Base-by-base conservation (phyloP, 805 yeast species). In the Lachancea dasiensis region DNA sequence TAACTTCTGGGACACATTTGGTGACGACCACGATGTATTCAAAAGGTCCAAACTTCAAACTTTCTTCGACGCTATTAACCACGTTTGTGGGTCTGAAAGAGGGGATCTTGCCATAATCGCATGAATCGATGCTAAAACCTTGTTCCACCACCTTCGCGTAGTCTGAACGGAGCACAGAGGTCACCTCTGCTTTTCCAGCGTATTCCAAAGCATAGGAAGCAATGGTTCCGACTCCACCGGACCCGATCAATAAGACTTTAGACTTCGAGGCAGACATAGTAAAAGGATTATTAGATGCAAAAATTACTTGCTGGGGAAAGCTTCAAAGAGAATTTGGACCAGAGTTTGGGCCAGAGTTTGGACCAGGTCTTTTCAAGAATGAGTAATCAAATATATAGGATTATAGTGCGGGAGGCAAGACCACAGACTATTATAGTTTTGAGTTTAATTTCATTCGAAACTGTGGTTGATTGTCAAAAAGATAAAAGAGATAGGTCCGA, bases 141-240 rank as follows among this genome's bases (percentile, higher is more conserved):
- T 60, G 52, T 21, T 61, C 56, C 13, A 46, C 47, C 27, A 77
- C 75, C 7, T 46, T 44, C 7, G 72, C 70, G 55, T 75, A 80
- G 49, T 76, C 79, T 13, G 82, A 73, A 51, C 87, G 68, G 14
- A 79, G 66, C 10, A 81, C 77, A 8, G 73, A 65, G 1, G 85
- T 70, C 11, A 79, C 76, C 22, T 65, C 67, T 4, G 73, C 65
- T 25, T 67, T 61, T 1, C 71, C 72, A 27, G 69, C 65, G 26
- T 53, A 52, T 44, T 70, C 72, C 26, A 84, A 63, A 0, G 81
- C 74, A 35, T 77, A 71, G 0, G 90, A 83, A 3, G 80, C 79
- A 28, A 83, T 72, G 26, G 81, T 66, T 20, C 94, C 95, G 9
- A 84, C 89, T 27, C 90, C 94, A 13, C 94, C 95, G 36, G 83